Conservation (phyloP, 2,329 filamentous ascomycete genomes). For the Gnomoniopsis smithogilvyi region DNA sequence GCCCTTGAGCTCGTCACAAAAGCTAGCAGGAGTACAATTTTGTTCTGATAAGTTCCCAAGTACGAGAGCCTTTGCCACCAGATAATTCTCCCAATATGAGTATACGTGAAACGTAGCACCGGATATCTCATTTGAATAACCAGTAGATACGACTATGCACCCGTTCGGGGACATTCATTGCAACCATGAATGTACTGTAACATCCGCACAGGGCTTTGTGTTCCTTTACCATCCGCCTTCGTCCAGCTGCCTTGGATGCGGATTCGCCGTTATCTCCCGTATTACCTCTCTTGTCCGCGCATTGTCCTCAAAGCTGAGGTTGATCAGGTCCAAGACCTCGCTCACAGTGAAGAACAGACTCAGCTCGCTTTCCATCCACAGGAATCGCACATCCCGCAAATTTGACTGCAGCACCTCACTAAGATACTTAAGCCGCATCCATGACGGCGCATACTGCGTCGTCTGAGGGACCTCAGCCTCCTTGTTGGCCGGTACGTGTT, state of each 20-base stretch:
- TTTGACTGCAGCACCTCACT: constrained; percentile 65
- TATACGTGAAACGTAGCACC: too few relatives aligned
- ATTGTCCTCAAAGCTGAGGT: constrained; percentile 64
- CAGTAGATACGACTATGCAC: not conserved
- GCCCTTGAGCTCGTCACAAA: too few relatives aligned
- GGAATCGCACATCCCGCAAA: constrained; percentile 57
- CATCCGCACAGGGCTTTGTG: not conserved
- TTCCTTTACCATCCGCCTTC: constrained; percentile 4
- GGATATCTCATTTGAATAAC: too few relatives aligned
- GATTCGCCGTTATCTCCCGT: constrained; percentile 53
- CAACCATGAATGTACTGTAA: too few relatives aligned
- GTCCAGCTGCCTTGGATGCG: constrained; percentile 33
- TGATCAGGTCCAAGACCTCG: constrained; percentile 61
- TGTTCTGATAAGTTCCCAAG: too few relatives aligned
- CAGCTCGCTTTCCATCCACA: constrained; percentile 65
- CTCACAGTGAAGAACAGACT: constrained; percentile 59
- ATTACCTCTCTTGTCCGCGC: constrained; percentile 55
- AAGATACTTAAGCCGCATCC: constrained; percentile 63
- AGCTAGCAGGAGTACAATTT: too few relatives aligned
- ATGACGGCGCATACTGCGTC: constrained; percentile 57
- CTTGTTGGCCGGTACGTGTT: constrained; percentile 17
- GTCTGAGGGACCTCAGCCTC: constrained; percentile 49
- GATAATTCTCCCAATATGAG: too few relatives aligned
- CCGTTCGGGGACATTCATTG: not conserved
- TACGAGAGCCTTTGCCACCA: too few relatives aligned